phyloP scores from a whole-genome alignment of 768 basidiomycete genomes.

The Macrocybe gigantea region DNA sequence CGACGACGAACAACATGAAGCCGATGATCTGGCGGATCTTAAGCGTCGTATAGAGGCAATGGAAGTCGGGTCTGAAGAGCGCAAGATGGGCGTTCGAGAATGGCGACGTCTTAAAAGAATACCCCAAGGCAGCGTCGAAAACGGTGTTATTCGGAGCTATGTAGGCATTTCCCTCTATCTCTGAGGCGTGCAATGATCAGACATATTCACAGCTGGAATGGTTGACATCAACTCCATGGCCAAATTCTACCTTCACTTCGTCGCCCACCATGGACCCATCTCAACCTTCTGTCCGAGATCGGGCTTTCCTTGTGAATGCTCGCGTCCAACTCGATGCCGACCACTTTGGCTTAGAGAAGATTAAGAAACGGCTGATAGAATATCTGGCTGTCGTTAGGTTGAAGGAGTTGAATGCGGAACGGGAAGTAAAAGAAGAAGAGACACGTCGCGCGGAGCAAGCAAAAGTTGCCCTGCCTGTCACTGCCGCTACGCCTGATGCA shows the following conservation, averaged over 20 bases:
- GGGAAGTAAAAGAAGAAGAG: conserved; percentile 27
- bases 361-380: conserved; percentile 88
- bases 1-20: conserved; percentile 76
- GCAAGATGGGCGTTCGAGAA: conserved; percentile 77
- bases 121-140: conserved; percentile 87
- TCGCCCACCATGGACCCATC: conserved; percentile 8
- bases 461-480: conserved; percentile 9
- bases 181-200: conserved; percentile 1
- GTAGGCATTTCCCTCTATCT: conserved; percentile 35
- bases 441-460: conserved; percentile 13
- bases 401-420: conserved; percentile 40
- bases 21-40: conserved; percentile 72
- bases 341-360: conserved; percentile 88
- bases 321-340: conserved; percentile 81
- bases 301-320: conserved; percentile 61
- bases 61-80: conserved; percentile 68
- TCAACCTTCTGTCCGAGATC: conserved; percentile 33
- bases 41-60: conserved; percentile 71
- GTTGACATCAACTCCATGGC: conserved; percentile 85
- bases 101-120: conserved; percentile 82
- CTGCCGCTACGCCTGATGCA: conserved; percentile 2
- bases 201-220: conserved; percentile 68
- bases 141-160: conserved; percentile 81
- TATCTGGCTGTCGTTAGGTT: conserved; percentile 83
- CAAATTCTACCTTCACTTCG: conserved; percentile 32